Percentiles rank a stretch among this genome's conserved stretches.
Conservation (phyloP, 768 basidiomycete genomes). For the Obba rivulosa region DNA sequence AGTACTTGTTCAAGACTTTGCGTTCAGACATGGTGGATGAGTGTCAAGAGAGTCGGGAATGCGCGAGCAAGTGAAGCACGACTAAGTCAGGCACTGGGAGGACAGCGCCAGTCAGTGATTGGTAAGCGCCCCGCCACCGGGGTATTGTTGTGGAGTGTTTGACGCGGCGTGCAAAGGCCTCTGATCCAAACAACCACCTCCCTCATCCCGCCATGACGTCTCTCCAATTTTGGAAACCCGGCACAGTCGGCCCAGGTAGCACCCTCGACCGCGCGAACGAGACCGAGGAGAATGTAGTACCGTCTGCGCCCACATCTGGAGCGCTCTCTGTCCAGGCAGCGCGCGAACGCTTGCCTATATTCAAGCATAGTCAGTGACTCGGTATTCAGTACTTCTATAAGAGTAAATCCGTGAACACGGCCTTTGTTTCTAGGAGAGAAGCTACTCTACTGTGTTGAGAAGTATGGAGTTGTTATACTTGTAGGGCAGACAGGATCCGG, state of each 20-base stretch:
- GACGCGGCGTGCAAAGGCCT: constrained; percentile 6
- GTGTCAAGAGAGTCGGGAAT: not conserved
- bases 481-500: constrained; percentile 96
- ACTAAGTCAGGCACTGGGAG: not conserved
- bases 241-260: constrained; percentile 79
- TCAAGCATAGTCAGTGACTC: constrained; percentile 63
- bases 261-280: constrained; percentile 80
- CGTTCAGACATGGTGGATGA: constrained; percentile 68
- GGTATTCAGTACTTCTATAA: constrained; percentile 1
- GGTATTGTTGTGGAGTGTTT: constrained; percentile 1
- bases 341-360: constrained; percentile 82
- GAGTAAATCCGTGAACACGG: not conserved
- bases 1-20: constrained; percentile 94
- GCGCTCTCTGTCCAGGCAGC: constrained; percentile 66
- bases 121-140: constrained; percentile 1
- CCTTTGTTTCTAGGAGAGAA: constrained; percentile 51
- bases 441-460: constrained; percentile 80
- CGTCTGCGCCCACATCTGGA: constrained; percentile 52
- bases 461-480: constrained; percentile 77
- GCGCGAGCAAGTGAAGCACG: not conserved
- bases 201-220: constrained; percentile 34
- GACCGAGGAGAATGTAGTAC: constrained; percentile 65
- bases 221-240: constrained; percentile 87
- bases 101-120: not conserved
- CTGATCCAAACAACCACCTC: constrained; percentile 2